Percentiles rank a stretch among this genome's conserved stretches.
These are phyloP conservation scores for Umbilicus rupestris DNA, from an alignment of 164 flowering plant species.

Conservation along the genomic window DNA sequence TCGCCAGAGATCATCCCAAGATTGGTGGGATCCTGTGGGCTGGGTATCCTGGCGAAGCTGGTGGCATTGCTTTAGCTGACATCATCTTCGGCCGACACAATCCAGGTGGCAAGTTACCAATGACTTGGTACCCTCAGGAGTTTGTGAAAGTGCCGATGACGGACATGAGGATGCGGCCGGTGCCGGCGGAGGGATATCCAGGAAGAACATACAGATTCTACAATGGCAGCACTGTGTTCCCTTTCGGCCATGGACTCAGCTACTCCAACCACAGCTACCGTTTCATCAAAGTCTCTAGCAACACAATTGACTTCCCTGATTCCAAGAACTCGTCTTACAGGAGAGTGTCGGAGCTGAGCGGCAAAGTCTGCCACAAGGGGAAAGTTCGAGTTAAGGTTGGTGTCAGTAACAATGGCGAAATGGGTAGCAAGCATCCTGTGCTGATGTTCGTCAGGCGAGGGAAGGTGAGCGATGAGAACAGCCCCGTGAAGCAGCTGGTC, in stretches of 20 bases:
- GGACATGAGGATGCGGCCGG: slow-evolving; percentile 79
- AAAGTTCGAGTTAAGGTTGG: neutral
- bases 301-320: slow-evolving; percentile 28
- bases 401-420: neutral
- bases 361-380: neutral
- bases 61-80: slow-evolving; percentile 68
- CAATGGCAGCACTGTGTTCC: slow-evolving; percentile 41
- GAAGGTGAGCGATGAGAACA: neutral
- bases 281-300: slow-evolving; percentile 22
- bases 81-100: slow-evolving; percentile 70
- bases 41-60: slow-evolving; percentile 88
- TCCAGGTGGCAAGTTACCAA: slow-evolving; percentile 84
- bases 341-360: neutral
- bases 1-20: slow-evolving; percentile 43
- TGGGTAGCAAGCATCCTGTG: neutral
- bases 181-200: slow-evolving; percentile 46
- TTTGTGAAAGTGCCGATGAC: slow-evolving; percentile 67
- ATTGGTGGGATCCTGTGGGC: slow-evolving; percentile 73
- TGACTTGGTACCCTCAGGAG: slow-evolving; percentile 82
- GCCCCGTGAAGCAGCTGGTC: neutral
- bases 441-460: neutral
- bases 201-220: slow-evolving; percentile 89
- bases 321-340: slow-evolving; percentile 6
- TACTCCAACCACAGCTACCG: slow-evolving; percentile 51
- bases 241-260: slow-evolving; percentile 80